phyloP scores from a whole-genome alignment of 441 rosid species.

The Gossypium lobatum region DNA sequence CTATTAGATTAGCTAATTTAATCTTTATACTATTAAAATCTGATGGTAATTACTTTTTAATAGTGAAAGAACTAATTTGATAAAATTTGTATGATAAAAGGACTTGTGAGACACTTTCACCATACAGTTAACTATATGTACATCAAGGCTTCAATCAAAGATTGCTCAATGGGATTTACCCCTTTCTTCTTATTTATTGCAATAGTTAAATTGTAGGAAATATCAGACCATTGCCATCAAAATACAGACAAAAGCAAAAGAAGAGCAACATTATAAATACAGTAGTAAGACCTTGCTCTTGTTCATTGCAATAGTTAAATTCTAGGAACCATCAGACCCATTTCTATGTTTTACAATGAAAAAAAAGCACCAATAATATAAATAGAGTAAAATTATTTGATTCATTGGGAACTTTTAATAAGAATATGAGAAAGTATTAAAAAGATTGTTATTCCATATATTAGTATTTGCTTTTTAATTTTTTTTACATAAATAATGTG shows the following conservation, averaged over 20 bases:
- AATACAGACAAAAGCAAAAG: neutral
- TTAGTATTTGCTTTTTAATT: no score
- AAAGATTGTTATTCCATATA: no score
- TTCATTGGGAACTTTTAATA: neutral
- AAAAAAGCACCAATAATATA: neutral
- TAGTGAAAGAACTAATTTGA: no score
- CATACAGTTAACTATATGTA: no score
- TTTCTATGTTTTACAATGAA: neutral
- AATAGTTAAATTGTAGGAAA: neutral
- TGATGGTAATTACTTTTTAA: no score
- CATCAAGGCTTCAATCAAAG: neutral
- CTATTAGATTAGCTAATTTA: no score
- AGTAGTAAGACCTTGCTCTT: no score
- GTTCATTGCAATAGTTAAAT: constrained; percentile 3
- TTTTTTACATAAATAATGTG: no score
- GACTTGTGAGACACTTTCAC: no score
- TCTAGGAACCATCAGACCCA: neutral
- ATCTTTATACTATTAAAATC: no score
- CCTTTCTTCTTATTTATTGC: neutral
- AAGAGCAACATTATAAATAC: no score
- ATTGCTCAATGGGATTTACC: neutral
- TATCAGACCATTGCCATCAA: neutral
- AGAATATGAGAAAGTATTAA: neutral
- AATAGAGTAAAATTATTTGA: neutral
- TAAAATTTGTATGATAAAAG: no score